phyloP scores from a whole-genome alignment of 306 rosid genomes.

The Cucurbita argyrosperma region DNA sequence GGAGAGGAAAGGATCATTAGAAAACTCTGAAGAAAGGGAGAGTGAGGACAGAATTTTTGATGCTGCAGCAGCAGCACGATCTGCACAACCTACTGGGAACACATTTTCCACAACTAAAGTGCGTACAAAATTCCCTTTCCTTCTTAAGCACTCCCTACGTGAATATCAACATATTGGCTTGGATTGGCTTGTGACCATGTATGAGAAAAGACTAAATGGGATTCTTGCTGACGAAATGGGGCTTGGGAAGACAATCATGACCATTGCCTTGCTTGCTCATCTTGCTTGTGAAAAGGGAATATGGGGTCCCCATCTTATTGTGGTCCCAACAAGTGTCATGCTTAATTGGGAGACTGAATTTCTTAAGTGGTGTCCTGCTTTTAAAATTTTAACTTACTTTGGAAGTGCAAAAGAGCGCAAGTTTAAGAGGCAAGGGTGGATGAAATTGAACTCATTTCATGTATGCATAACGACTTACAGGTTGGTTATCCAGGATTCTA shows the following conservation, averaged over 20 bases:
- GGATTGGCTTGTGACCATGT: slow-evolving; percentile 99
- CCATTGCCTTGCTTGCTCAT: slow-evolving; percentile 92
- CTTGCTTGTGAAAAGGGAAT: slow-evolving; percentile 95
- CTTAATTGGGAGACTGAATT: slow-evolving; percentile 99
- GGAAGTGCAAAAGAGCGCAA: slow-evolving; percentile 96
- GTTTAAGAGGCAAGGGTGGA: slow-evolving; percentile 89
- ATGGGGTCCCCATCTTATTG: slow-evolving; percentile 98
- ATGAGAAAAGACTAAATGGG: slow-evolving; percentile 89
- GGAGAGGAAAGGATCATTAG: slow-evolving; percentile 27
- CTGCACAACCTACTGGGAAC: slow-evolving; percentile 98
- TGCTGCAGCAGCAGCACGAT: slow-evolving; percentile 99
- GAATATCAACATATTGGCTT: slow-evolving; percentile 98
- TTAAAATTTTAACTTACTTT: slow-evolving; percentile 80
- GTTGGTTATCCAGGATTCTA: slow-evolving; percentile 91
- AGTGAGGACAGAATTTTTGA: slow-evolving; percentile 75
- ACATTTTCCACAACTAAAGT: slow-evolving; percentile 95
- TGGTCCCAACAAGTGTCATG: slow-evolving; percentile 99
- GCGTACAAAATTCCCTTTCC: slow-evolving; percentile 90
- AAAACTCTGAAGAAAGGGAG: slow-evolving; percentile 37
- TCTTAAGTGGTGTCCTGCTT: slow-evolving; percentile 98
- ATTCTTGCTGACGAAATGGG: slow-evolving; percentile 99
- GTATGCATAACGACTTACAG: slow-evolving; percentile 93
- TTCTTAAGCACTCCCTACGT: slow-evolving; percentile 78
- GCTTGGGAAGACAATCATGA: slow-evolving; percentile 95
- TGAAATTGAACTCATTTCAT: slow-evolving; percentile 89